phyloP scores from a whole-genome alignment of 139 green algal species.

The Chlorella sorokiniana region DNA sequence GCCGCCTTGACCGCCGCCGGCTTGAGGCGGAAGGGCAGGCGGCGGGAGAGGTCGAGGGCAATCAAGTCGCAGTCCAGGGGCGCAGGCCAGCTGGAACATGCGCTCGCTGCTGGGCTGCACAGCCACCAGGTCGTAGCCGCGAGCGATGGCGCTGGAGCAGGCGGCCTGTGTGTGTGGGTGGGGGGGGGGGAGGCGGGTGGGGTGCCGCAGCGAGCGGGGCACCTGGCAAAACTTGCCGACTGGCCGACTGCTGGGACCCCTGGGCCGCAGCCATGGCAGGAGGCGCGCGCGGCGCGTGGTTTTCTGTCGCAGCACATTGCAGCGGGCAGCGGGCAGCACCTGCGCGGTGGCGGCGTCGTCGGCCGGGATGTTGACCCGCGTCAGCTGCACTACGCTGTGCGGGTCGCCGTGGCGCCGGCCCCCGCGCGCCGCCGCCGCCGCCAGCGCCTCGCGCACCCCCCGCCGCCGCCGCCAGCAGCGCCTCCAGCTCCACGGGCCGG shows the following conservation, averaged over 20 bases:
- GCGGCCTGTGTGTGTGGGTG: conserved; percentile 13
- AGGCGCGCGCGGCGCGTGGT: not conserved
- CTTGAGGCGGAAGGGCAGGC: conserved; percentile 54
- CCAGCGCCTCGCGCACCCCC: conserved; percentile 32
- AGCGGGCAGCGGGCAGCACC: not conserved
- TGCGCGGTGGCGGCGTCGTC: conserved; percentile 38
- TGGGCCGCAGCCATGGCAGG: too few species aligned
- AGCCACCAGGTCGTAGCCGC: conserved; percentile 66
- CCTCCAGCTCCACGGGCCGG: conserved; percentile 11
- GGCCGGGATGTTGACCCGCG: conserved; percentile 48
- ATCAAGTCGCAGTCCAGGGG: conserved; percentile 71
- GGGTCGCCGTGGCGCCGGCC: conserved; percentile 12
- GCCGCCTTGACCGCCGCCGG: conserved; percentile 46
- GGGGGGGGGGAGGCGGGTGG: not conserved
- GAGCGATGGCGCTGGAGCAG: conserved; percentile 19
- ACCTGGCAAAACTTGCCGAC: not conserved
- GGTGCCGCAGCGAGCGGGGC: not conserved
- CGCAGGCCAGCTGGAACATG: conserved; percentile 55
- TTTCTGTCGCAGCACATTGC: not conserved
- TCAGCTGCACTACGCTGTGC: conserved; percentile 49
- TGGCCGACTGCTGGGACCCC: too few species aligned
- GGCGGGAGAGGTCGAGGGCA: conserved; percentile 52
- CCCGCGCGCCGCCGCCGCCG: not conserved
- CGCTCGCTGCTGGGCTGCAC: conserved; percentile 61
- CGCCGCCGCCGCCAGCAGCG: conserved; percentile 6